A percentile compares a stretch with the other conserved stretches of the same genome.
These are phyloP conservation scores for Elsinoe australis DNA, from an alignment of 2,329 filamentous ascomycete species.

Conservation along the genomic window DNA sequence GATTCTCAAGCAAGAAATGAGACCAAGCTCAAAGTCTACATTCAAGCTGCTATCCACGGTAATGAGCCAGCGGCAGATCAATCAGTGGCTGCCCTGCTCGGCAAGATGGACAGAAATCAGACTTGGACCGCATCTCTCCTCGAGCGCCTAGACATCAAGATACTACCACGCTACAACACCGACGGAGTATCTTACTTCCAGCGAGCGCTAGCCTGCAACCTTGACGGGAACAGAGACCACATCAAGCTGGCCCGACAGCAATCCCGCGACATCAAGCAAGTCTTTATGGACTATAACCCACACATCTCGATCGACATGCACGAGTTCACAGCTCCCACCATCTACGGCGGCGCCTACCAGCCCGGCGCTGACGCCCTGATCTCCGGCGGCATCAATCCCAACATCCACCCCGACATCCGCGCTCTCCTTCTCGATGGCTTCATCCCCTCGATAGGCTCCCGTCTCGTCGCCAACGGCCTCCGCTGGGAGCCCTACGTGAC, in stretches of 20 bases:
- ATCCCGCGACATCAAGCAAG: conserved; percentile 28
- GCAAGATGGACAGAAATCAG: conserved; percentile 30
- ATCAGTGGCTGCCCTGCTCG: conserved; percentile 31
- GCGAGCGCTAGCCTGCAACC: conserved; percentile 23
- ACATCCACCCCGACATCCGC: conserved; percentile 28
- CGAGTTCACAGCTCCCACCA: conserved; percentile 29
- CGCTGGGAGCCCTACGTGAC: conserved; percentile 33
- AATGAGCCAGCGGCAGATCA: conserved; percentile 35
- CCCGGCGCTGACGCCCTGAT: conserved; percentile 30
- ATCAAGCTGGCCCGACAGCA: conserved; percentile 29
- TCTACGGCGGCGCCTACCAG: conserved; percentile 26
- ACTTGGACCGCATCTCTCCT: conserved; percentile 30
- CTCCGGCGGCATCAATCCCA: conserved; percentile 24
- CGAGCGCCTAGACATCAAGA: conserved; percentile 21
- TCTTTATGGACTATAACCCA: conserved; percentile 28
- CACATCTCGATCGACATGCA: conserved; percentile 32
- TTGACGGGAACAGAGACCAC: conserved; percentile 22
- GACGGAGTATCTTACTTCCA: conserved; percentile 24
- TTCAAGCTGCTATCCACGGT: conserved; percentile 16
- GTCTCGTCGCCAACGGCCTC: conserved; percentile 26
- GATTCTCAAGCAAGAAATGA: conserved; percentile 5
- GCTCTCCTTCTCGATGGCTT: conserved; percentile 28
- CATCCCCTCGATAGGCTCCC: conserved; percentile 25
- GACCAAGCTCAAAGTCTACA: conserved; percentile 6
- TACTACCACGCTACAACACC: conserved; percentile 21